A percentile compares a stretch with the other conserved stretches of the same genome.
phyloP scores from a whole-genome alignment of 2,329 filamentous ascomycete species.

The Mycocentrospora acerina region DNA sequence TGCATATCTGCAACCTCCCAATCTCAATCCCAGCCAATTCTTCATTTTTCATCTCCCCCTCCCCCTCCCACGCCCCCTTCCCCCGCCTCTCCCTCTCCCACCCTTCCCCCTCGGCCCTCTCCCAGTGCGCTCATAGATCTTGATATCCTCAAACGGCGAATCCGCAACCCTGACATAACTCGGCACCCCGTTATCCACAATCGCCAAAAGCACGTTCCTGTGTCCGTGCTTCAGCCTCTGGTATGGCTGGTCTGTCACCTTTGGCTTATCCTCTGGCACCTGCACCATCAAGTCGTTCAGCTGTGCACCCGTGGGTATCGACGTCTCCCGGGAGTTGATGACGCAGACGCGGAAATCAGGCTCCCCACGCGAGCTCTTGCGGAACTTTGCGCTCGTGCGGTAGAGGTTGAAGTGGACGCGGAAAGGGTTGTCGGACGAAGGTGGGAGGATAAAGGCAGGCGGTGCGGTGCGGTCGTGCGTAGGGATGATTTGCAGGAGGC shows the following conservation, averaged over 20 bases:
- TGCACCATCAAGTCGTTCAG: conserved; percentile 70
- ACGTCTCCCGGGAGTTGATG: conserved; percentile 70
- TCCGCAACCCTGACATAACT: conserved; percentile 85
- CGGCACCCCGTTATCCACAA: conserved; percentile 86
- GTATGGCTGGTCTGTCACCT: conserved; percentile 61
- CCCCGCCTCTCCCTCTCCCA: conserved; percentile 42
- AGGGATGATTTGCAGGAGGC: conserved; percentile 71
- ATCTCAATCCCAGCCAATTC: not conserved
- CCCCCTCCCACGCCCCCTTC: conserved; percentile 35
- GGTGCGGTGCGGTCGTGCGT: conserved; percentile 62
- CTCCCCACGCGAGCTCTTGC: conserved; percentile 73
- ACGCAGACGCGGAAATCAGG: conserved; percentile 88
- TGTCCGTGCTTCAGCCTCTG: conserved; percentile 80
- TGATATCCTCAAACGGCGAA: conserved; percentile 72
- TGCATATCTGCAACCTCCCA: too few species aligned
- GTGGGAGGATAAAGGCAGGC: conserved; percentile 36
- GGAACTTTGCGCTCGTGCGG: conserved; percentile 68
- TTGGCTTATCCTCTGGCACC: conserved; percentile 68
- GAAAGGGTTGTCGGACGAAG: conserved; percentile 57
- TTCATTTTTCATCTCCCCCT: conserved; percentile 11
- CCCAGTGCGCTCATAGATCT: conserved; percentile 64
- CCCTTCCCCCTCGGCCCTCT: conserved; percentile 39
- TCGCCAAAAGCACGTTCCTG: conserved; percentile 79
- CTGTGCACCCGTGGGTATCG: conserved; percentile 72
- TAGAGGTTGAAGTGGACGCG: conserved; percentile 78